phyloP scores from a whole-genome alignment of 306 rosid genomes.

The Castanopsis chinensis region DNA sequence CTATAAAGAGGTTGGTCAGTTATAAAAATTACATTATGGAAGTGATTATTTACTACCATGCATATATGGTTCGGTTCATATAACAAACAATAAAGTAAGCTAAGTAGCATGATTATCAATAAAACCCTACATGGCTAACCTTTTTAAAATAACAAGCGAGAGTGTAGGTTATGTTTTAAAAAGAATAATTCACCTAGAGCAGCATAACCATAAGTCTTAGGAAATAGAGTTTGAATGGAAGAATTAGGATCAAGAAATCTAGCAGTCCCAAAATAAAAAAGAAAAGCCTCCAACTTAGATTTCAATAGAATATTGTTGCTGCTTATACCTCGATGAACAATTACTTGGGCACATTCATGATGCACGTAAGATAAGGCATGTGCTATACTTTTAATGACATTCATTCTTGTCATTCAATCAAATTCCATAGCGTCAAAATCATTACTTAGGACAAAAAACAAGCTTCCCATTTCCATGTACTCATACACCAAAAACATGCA shows the following conservation, averaged over 20 bases:
- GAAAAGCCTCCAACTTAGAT: not conserved
- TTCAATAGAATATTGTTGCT: conserved; percentile 20
- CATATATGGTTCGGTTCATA: too few species aligned
- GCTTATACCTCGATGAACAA: conserved; percentile 8
- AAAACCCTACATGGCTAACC: too few species aligned
- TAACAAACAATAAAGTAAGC: too few species aligned
- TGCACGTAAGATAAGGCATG: conserved; percentile 16
- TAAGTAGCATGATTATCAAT: too few species aligned
- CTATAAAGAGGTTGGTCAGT: not conserved
- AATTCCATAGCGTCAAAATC: conserved; percentile 11
- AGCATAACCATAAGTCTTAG: conserved; percentile 10
- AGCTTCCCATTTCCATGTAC: conserved; percentile 25
- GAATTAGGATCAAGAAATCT: conserved; percentile 13
- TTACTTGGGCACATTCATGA: conserved; percentile 12
- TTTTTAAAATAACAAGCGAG: not conserved
- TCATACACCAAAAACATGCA: conserved; percentile 22
- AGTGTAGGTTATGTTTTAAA: not conserved
- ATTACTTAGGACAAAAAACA: not conserved
- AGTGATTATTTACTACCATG: not conserved
- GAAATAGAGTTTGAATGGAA: conserved; percentile 4
- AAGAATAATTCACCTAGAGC: conserved; percentile 8
- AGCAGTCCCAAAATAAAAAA: conserved; percentile 10
- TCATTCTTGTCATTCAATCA: conserved; percentile 9
- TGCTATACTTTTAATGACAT: conserved; percentile 2
- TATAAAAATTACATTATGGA: not conserved